Evolutionary conservation across 2,329 filamentous ascomycete species (phyloP).

Genomic region (Aspergillus niger): DNA sequence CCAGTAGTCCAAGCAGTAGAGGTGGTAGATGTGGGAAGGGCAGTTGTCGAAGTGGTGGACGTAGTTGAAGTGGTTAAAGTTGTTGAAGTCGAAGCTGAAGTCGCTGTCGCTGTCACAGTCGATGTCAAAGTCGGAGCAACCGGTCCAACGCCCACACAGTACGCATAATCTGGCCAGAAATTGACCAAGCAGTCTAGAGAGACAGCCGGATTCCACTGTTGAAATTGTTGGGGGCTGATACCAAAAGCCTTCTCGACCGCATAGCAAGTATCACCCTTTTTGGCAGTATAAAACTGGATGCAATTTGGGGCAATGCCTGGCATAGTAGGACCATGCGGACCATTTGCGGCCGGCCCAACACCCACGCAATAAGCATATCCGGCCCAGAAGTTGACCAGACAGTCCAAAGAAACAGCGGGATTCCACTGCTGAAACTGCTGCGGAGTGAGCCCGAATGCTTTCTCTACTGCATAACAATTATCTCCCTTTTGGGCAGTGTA

Average conservation of each 20-base stretch:
- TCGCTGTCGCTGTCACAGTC: background rate
- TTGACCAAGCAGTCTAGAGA: constrained; percentile 10
- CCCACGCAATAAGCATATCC: constrained; percentile 17
- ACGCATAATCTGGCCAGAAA: constrained; percentile 14
- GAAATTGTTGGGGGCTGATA: constrained; percentile 12
- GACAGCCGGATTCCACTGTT: constrained; percentile 13
- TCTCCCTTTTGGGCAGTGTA: constrained; percentile 15
- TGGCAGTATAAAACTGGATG: constrained; percentile 14
- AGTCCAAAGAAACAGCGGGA: constrained; percentile 11
- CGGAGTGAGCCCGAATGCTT: background rate
- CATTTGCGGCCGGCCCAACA: background rate
- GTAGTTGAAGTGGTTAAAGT: background rate
- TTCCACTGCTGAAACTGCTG: constrained; percentile 17
- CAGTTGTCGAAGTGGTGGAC: background rate
- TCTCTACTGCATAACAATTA: constrained; percentile 6
- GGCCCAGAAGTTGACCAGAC: constrained; percentile 12
- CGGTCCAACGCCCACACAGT: constrained; percentile 15
- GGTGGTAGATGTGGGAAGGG: no score
- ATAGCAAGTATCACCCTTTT: constrained; percentile 15
- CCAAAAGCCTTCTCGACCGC: background rate
- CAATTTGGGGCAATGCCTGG: constrained; percentile 13
- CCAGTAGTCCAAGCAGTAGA: no score
- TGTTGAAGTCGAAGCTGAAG: background rate
- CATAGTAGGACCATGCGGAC: constrained; percentile 3
- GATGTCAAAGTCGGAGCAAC: background rate